Base-by-base conservation (phyloP, 2,329 filamentous ascomycete genomes). In the Escovopsis sp. region DNA sequence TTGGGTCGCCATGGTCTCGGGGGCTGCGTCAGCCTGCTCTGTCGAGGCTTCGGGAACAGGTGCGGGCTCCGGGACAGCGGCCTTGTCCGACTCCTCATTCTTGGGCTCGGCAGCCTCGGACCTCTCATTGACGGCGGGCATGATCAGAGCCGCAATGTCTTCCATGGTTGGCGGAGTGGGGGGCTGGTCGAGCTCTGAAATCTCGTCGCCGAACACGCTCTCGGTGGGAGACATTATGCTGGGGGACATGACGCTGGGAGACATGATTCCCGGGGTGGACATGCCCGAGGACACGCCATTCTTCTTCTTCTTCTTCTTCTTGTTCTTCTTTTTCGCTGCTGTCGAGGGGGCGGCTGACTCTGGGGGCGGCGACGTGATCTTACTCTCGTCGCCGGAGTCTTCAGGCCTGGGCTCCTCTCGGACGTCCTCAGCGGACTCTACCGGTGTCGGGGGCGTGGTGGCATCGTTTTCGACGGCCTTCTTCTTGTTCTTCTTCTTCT, bases 401-500 rank as follows among this genome's bases (percentile, higher is more conserved):
- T 39, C 37, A 11, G 37, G 23, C 37, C 30, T 39, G 37, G 26
- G 19, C 37, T 39, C 37, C 26, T 18, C 19, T n/a, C 35, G 26
- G 33, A 36, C 11, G 18, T 41, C 33, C 26, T 40, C 36, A 12
- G 35, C 18, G 35, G 35, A 23, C 35, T 37, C 35, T 37, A 37
- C 12, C 6, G 35, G 35, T 15, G 35, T 37, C 11, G 35, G 35
- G 18, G 35, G 44, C 26, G 38, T 38, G 30, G 38, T 34, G 23
- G 36, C 35, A 36, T 48, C 49, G 19, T 42, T 43, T 32, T 48
- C 46, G 38, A 32, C 11, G 28, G 28, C 28, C 28, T 32, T 32
- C 28, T 36, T 45, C 42, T 50, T 53, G 40, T 49, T 53, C 47
- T 49, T 52, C 18, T 41, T 47, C 42, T 50, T 49, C 44, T 49